Percentiles rank a stretch among this genome's conserved stretches.
These are phyloP conservation scores for Paraphoma chrysanthemicola DNA, from an alignment of 2,329 filamentous ascomycete genomes.

Conservation along the genomic window DNA sequence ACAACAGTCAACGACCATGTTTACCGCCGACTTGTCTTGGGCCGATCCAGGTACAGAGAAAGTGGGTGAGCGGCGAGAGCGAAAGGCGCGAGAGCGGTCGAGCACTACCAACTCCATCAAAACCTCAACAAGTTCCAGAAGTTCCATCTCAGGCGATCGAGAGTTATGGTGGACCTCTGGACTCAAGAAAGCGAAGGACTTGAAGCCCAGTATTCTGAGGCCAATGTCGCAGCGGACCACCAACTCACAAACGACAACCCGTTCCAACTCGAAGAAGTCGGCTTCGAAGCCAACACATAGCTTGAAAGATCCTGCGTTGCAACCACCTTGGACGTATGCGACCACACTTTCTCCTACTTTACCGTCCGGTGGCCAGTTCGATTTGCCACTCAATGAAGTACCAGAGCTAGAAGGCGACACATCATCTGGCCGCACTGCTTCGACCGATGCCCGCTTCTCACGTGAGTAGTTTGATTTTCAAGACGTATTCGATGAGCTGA, in stretches of 20 bases:
- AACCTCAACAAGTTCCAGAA: constrained; percentile 34
- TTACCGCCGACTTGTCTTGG: constrained; percentile 50
- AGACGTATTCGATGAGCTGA: not conserved
- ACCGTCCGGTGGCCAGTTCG: constrained; percentile 42
- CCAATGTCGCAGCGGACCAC: constrained; percentile 27
- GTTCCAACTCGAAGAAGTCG: constrained; percentile 6
- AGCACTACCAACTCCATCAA: constrained; percentile 31
- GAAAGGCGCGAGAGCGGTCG: constrained; percentile 39
- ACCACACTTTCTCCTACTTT: constrained; percentile 37
- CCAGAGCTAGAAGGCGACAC: constrained; percentile 40
- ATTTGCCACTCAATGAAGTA: constrained; percentile 32
- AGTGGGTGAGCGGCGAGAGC: constrained; percentile 46
- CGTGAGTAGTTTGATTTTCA: constrained; percentile 20
- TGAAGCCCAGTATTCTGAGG: constrained; percentile 28
- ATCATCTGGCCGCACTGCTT: constrained; percentile 38
- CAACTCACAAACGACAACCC: constrained; percentile 13
- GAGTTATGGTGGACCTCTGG: constrained; percentile 44
- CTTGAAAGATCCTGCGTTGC: constrained; percentile 34
- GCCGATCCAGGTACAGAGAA: constrained; percentile 40
- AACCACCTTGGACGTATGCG: constrained; percentile 40
- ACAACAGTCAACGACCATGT: constrained; percentile 37
- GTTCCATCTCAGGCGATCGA: constrained; percentile 32
- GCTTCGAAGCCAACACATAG: constrained; percentile 12
- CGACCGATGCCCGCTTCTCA: constrained; percentile 35
- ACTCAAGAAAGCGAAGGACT: constrained; percentile 39